Evolutionary conservation across 805 yeast species (phyloP).

Genomic region (Cyberlindnera subsufficiens): DNA sequence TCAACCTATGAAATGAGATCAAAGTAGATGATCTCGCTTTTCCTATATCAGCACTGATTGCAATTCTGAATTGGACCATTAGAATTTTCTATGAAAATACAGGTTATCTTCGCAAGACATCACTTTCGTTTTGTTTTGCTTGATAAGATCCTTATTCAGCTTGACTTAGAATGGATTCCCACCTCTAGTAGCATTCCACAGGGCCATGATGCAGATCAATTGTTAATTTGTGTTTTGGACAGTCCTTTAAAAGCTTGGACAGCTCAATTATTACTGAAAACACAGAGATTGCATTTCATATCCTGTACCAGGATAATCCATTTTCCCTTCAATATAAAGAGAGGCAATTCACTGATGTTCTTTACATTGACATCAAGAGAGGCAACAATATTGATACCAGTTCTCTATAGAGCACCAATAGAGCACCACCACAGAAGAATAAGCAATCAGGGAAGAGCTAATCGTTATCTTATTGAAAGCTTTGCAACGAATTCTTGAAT

Average conservation of each 20-base stretch:
- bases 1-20: conserved; percentile 16
- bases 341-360: conserved; percentile 36
- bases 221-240: conserved; percentile 40
- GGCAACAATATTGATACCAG: conserved; percentile 47
- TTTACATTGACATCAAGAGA: conserved; percentile 43
- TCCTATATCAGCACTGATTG: conserved; percentile 22
- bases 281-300: conserved; percentile 26
- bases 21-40: conserved; percentile 22
- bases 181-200: conserved; percentile 53
- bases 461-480: conserved; percentile 22
- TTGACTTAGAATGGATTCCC: conserved; percentile 53
- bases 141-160: conserved; percentile 48
- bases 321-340: conserved; percentile 32
- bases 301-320: conserved; percentile 27
- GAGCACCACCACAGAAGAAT: conserved; percentile 7
- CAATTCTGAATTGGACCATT: conserved; percentile 25
- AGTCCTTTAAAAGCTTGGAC: conserved; percentile 40
- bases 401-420: conserved; percentile 25
- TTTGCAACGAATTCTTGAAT: conserved; percentile 21
- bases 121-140: conserved; percentile 34
- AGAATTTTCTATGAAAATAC: conserved; percentile 27
- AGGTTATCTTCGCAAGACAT: conserved; percentile 24
- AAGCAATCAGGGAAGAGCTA: conserved; percentile 7
- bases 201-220: conserved; percentile 58
- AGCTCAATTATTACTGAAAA: conserved; percentile 43